These are phyloP conservation scores for Silene conica DNA, from an alignment of 148 eudicot species.

Conservation along the genomic window DNA sequence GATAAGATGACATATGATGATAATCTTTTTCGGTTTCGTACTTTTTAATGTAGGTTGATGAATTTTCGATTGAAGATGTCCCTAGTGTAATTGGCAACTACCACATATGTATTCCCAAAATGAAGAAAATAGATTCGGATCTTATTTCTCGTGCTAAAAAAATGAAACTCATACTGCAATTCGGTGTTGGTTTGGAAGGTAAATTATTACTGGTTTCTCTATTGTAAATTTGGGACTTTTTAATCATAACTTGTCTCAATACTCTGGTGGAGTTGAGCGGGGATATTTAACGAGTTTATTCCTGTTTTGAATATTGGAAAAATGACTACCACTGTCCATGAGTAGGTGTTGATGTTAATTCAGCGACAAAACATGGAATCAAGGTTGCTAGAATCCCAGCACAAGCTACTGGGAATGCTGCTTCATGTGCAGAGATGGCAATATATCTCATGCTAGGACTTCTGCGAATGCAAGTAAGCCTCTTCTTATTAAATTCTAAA, in stretches of 20 bases:
- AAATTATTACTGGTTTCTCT: conserved; percentile 6
- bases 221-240: not conserved
- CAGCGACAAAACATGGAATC: conserved; percentile 75
- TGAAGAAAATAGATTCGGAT: conserved; percentile 49
- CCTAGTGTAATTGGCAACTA: conserved; percentile 70
- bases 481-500: not conserved
- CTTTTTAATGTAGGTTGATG: conserved; percentile 70
- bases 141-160: conserved; percentile 61
- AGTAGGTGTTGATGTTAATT: conserved; percentile 72
- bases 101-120: conserved; percentile 69
- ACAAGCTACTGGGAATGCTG: conserved; percentile 71
- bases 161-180: conserved; percentile 91
- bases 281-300: not conserved
- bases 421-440: conserved; percentile 96
- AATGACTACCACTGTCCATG: not conserved
- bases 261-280: not conserved
- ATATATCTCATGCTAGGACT: conserved; percentile 88
- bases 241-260: not conserved
- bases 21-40: not conserved
- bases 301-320: not conserved
- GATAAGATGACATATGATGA: not conserved
- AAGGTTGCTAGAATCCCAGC: conserved; percentile 89
- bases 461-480: conserved; percentile 78
- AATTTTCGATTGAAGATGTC: conserved; percentile 48
- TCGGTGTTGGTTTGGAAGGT: conserved; percentile 96